Evolutionary conservation across 2,329 filamentous ascomycete species (phyloP).

Genomic region (Dactylonectria estremocensis): DNA sequence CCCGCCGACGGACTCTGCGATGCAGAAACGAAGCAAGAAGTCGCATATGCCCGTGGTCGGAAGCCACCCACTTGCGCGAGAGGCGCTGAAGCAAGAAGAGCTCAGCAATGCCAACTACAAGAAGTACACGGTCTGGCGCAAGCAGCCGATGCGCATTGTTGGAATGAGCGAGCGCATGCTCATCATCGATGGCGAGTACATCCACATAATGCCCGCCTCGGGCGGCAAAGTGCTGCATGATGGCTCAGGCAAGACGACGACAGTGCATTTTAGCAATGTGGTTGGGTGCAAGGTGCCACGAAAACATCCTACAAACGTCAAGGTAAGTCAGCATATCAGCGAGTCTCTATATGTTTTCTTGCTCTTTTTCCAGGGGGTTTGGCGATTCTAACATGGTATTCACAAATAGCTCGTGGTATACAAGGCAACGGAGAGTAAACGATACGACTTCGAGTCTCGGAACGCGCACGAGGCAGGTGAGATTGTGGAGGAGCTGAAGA

Average conservation of each 20-base stretch:
- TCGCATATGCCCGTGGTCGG: constrained; percentile 65
- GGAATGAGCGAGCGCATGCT: constrained; percentile 82
- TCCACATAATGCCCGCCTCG: constrained; percentile 84
- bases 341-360: not conserved
- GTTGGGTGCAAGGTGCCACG: constrained; percentile 86
- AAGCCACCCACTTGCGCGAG: constrained; percentile 77
- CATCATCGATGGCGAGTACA: constrained; percentile 87
- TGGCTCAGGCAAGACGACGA: constrained; percentile 79
- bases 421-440: constrained; percentile 81
- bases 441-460: constrained; percentile 89
- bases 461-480: constrained; percentile 81
- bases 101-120: constrained; percentile 75
- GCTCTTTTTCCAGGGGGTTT: not conserved
- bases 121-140: constrained; percentile 85
- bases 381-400: constrained; percentile 31
- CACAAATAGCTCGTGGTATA: constrained; percentile 76
- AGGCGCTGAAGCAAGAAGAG: constrained; percentile 73
- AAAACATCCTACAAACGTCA: constrained; percentile 85
- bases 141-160: constrained; percentile 86
- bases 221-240: constrained; percentile 77
- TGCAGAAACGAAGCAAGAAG: constrained; percentile 67
- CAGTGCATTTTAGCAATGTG: constrained; percentile 86
- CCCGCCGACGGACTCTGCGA: constrained; percentile 62
- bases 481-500: constrained; percentile 85
- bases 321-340: constrained; percentile 65